Evolutionary conservation across 768 basidiomycete genomes (phyloP).

Genomic region (Xerocomellus intermedius): DNA sequence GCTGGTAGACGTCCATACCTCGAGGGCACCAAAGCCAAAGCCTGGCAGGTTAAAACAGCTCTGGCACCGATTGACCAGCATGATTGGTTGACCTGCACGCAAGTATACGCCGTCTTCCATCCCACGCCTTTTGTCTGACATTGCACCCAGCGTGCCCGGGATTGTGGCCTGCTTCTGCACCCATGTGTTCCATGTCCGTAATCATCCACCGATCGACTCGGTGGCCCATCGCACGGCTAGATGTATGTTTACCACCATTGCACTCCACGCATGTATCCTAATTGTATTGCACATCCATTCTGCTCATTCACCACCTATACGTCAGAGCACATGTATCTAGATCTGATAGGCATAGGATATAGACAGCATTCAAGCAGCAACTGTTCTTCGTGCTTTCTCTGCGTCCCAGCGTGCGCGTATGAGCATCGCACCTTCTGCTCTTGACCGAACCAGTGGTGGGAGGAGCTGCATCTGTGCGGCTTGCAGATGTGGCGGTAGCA

Average conservation of each 20-base stretch:
- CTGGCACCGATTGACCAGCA: slow-evolving; percentile 25
- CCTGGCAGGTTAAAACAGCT: slow-evolving; percentile 28
- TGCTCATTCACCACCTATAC: slow-evolving; percentile 10
- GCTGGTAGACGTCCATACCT: slow-evolving; percentile 28
- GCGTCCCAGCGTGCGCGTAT: slow-evolving; percentile 77
- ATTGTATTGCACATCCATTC: slow-evolving; percentile 14
- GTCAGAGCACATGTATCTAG: slow-evolving; percentile 14
- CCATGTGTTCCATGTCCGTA: slow-evolving; percentile 17
- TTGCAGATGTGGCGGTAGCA: slow-evolving; percentile 57
- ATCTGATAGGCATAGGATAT: slow-evolving; percentile 9
- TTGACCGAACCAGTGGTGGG: slow-evolving; percentile 57
- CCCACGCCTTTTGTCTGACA: neutral
- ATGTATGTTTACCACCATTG: slow-evolving; percentile 9
- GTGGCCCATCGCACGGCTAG: slow-evolving; percentile 19
- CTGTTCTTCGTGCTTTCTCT: slow-evolving; percentile 42
- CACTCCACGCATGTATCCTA: slow-evolving; percentile 21
- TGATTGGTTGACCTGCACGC: slow-evolving; percentile 18
- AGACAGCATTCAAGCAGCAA: slow-evolving; percentile 12
- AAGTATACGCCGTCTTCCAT: neutral
- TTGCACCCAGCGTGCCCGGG: neutral
- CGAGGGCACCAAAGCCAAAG: slow-evolving; percentile 15
- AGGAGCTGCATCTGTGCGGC: slow-evolving; percentile 61
- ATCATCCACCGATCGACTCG: slow-evolving; percentile 20
- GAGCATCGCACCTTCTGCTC: slow-evolving; percentile 63
- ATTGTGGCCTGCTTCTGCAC: neutral